phyloP scores from a whole-genome alignment of 1,284 basidiomycete genomes.

The Cystobasidium pallidum region DNA sequence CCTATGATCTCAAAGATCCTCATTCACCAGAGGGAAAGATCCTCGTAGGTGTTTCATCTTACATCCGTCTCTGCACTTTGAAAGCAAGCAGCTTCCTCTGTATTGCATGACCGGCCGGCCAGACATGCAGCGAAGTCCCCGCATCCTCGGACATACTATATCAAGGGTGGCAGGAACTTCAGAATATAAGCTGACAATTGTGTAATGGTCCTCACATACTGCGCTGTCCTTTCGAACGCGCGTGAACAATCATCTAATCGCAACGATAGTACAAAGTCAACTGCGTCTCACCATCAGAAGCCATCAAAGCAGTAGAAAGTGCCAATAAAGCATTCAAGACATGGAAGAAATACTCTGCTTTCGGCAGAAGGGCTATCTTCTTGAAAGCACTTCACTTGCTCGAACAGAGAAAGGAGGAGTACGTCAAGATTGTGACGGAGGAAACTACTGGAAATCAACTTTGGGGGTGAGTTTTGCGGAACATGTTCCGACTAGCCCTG shows the following conservation, averaged over 20 bases:
- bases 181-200: too few relatives aligned
- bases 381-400: slow-evolving; percentile 44
- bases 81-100: too few relatives aligned
- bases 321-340: slow-evolving; percentile 42
- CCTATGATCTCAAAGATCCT: slow-evolving; percentile 43
- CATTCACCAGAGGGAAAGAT: slow-evolving; percentile 38
- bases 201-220: too few relatives aligned
- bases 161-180: too few relatives aligned
- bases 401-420: slow-evolving; percentile 45
- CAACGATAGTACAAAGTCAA: slow-evolving; percentile 40
- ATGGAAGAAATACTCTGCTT: slow-evolving; percentile 35
- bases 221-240: too few relatives aligned
- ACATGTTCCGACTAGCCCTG: neutral
- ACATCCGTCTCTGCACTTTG: too few relatives aligned
- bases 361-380: slow-evolving; percentile 48
- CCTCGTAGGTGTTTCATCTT: slow-evolving; percentile 32
- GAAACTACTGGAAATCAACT: slow-evolving; percentile 48
- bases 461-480: slow-evolving; percentile 46
- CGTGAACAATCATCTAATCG: too few relatives aligned
- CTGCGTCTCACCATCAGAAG: slow-evolving; percentile 19
- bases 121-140: too few relatives aligned
- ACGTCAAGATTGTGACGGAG: slow-evolving; percentile 38
- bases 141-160: too few relatives aligned
- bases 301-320: slow-evolving; percentile 24
- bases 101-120: too few relatives aligned